A percentile compares a stretch with the other conserved stretches of the same genome.
Evolutionary conservation across 1,284 basidiomycete genomes (phyloP).

Genomic region (Rhodotorula sp.): DNA sequence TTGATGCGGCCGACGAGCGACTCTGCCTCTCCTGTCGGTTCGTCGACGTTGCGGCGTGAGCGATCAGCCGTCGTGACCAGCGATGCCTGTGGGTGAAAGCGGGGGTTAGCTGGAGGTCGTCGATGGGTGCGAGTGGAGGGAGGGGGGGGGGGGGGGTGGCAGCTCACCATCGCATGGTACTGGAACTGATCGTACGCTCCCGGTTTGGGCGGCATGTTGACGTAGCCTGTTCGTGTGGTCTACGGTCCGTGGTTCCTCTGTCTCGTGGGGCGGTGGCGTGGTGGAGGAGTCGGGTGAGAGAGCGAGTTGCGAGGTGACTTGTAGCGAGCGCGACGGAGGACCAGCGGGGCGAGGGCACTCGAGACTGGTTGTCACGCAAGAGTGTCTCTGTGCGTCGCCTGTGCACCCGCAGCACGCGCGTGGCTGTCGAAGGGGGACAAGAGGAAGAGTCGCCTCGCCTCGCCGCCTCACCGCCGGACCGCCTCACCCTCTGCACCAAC

Average conservation of each 20-base stretch:
- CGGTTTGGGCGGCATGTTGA: constrained; percentile 34
- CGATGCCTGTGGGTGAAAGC: constrained; percentile 28
- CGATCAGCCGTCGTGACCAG: constrained; percentile 47
- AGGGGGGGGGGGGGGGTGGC: no score
- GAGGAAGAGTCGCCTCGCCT: no score
- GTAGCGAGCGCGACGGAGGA: background rate
- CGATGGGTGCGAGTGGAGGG: background rate
- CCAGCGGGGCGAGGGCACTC: background rate
- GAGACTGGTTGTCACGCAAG: background rate
- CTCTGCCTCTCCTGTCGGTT: constrained; percentile 94
- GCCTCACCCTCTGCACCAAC: no score
- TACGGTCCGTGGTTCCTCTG: no score
- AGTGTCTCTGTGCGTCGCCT: background rate
- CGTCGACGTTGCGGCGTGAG: constrained; percentile 63
- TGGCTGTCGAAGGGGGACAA: no score
- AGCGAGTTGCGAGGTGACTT: background rate
- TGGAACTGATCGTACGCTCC: constrained; percentile 27
- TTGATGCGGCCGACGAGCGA: constrained; percentile 88
- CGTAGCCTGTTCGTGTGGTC: background rate
- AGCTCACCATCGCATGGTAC: constrained; percentile 43
- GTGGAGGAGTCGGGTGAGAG: background rate
- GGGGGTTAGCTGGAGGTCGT: background rate
- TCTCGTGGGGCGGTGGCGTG: background rate
- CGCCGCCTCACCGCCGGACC: no score
- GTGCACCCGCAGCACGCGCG: no score